A percentile compares a stretch with the other conserved stretches of the same genome.
Evolutionary conservation across 768 basidiomycete species (phyloP).

Genomic region (Pisolithus tinctorius): DNA sequence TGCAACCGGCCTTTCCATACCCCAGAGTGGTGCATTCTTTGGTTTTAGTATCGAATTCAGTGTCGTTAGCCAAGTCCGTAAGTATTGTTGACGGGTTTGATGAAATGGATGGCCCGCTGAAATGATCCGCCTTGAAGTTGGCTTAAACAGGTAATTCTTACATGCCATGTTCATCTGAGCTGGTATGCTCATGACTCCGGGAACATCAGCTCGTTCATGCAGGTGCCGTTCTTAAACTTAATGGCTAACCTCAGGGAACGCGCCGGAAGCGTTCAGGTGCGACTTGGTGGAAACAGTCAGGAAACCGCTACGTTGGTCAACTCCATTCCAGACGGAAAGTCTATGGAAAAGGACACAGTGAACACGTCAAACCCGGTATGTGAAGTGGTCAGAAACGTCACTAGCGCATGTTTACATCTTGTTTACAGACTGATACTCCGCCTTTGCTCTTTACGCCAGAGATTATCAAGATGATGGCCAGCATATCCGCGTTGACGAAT

Average conservation of each 20-base stretch:
- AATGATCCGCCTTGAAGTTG: slow-evolving; percentile 5
- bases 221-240: slow-evolving; percentile 71
- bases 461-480: slow-evolving; percentile 57
- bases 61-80: slow-evolving; percentile 58
- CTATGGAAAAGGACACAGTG: slow-evolving; percentile 43
- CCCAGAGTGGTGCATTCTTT: slow-evolving; percentile 50
- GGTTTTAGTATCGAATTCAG: slow-evolving; percentile 78
- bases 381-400: neutral
- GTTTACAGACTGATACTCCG: slow-evolving; percentile 56
- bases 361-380: slow-evolving; percentile 36
- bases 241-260: slow-evolving; percentile 66
- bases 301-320: slow-evolving; percentile 51
- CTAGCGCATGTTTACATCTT: neutral
- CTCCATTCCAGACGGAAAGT: slow-evolving; percentile 39
- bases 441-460: slow-evolving; percentile 58
- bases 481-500: slow-evolving; percentile 51
- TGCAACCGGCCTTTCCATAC: slow-evolving; percentile 33
- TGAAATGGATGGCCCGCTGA: neutral
- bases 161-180: neutral
- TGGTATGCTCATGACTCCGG: neutral
- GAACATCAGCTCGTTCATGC: slow-evolving; percentile 40
- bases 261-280: slow-evolving; percentile 54
- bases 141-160: slow-evolving; percentile 12
- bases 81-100: slow-evolving; percentile 21
- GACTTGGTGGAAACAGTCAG: slow-evolving; percentile 78